Evolutionary conservation across 2,329 filamentous ascomycete species (phyloP).

Genomic region (Ceratocystiopsis minuta): DNA sequence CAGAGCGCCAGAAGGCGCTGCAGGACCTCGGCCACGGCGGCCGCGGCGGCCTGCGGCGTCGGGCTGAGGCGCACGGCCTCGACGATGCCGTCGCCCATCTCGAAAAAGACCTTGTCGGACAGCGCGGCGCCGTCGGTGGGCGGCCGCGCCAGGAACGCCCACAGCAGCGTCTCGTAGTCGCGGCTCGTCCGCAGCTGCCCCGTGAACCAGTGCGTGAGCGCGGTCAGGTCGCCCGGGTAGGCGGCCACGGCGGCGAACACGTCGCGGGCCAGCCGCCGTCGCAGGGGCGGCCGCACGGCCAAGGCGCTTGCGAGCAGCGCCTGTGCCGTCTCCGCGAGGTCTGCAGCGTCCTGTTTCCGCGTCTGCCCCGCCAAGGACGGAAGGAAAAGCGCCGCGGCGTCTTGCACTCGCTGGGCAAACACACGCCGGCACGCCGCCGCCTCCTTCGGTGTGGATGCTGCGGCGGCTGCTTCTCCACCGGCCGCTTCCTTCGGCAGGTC

Average conservation of each 20-base stretch:
- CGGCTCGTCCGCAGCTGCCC: slow-evolving; percentile 12
- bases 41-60: slow-evolving; percentile 12
- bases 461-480: not conserved
- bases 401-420: slow-evolving; percentile 1
- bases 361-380: not conserved
- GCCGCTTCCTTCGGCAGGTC: not conserved
- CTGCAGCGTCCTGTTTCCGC: not conserved
- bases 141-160: slow-evolving; percentile 16
- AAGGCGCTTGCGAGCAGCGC: slow-evolving; percentile 16
- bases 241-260: slow-evolving; percentile 18
- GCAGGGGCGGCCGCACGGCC: slow-evolving; percentile 1
- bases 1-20: slow-evolving; percentile 10
- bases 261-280: slow-evolving; percentile 9
- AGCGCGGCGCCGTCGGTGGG: slow-evolving; percentile 9
- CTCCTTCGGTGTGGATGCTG: not conserved
- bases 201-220: slow-evolving; percentile 17
- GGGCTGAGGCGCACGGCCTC: slow-evolving; percentile 15
- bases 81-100: slow-evolving; percentile 16
- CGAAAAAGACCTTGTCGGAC: slow-evolving; percentile 8
- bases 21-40: slow-evolving; percentile 10
- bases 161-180: slow-evolving; percentile 15
- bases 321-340: slow-evolving; percentile 10
- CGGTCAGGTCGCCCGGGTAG: slow-evolving; percentile 10
- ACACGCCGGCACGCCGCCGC: not conserved
- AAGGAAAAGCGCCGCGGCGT: slow-evolving; percentile 4